Evolutionary conservation across 202 grass and related monocot species (phyloP).

Genomic region (Musa balbisiana): DNA sequence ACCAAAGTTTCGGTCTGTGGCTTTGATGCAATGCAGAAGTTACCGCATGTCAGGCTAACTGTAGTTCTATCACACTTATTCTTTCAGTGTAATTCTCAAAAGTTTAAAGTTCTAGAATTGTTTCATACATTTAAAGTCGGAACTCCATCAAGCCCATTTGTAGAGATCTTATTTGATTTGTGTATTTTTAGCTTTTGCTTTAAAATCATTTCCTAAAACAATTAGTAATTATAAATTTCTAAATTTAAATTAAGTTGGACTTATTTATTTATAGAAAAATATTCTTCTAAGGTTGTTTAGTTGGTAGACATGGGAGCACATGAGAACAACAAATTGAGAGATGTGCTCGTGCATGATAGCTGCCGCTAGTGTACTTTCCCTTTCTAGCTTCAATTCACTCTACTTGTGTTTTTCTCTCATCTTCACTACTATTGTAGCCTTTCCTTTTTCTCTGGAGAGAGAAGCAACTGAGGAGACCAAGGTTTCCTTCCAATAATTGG

Average conservation of each 20-base stretch:
- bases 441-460: not conserved
- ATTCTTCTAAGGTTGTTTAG: too few species aligned
- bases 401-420: not conserved
- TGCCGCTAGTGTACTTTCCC: not conserved
- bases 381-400: not conserved
- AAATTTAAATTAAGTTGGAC: too few species aligned
- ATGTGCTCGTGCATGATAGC: not conserved
- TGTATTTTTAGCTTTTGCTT: not conserved
- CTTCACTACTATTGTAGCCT: not conserved
- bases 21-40: not conserved
- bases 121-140: not conserved
- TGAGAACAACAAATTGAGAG: too few species aligned
- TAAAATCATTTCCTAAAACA: not conserved
- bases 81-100: not conserved
- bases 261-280: too few species aligned
- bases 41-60: not conserved
- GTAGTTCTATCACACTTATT: not conserved
- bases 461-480: not conserved
- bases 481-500: not conserved
- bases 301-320: too few species aligned
- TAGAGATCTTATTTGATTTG: not conserved
- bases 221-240: too few species aligned
- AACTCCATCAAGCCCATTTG: not conserved
- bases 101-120: not conserved
- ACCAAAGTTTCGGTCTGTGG: not conserved